Evolutionary conservation across 2,329 filamentous ascomycete species (phyloP), one percentile per base, ranked within the genome.

Genomic region (Acrodontium crateriforme): DNA sequence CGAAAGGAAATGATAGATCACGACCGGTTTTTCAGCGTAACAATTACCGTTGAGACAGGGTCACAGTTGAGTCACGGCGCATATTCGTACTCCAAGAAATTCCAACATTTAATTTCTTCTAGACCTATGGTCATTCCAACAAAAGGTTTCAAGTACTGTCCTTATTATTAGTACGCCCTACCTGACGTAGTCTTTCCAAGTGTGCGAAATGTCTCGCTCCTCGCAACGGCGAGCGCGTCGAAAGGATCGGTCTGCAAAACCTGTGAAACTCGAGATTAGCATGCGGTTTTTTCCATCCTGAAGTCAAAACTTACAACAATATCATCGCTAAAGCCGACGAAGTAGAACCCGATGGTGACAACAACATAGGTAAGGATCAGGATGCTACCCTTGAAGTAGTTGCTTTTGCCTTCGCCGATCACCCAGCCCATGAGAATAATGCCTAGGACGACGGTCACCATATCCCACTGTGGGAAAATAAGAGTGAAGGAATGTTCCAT

Each of bases 341-440:
- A 78, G 58, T 83, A 95, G 62, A 91, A 98, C 2, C 89, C 89
- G 24, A 82, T 71, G 16, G 94, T 63, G 26, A 98, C 83, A 16
- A 95, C 89, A 14, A 95, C 57, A 53, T 98, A 98, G 18, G 82
- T 89, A 27, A 98, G 63, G 38, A 95, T 74, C 28, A 98, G 65
- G 43, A 95, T 94, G 40, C 82, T 92, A 28, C 89, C 89, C 62
- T 98, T 98, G 72, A 98, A 98, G 58, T 98, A 98, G 57, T 98
- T 98, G 63, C 85, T 95, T 71, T 98, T 98, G 21, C 89, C 89
- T 59, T 98, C 89, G 28, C 87, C 82, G 45, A 95, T 92, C 65
- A 98, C 87, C 63, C 95, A 93, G 47, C 84, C 93, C 40, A 98
- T 72, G 31, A 98, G 62, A 61, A 98, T 93, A 11, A 98, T 84